A percentile compares a stretch with the other conserved stretches of the same genome.
These are phyloP conservation scores for Fraxinus velutina DNA, from an alignment of 305 asterid species.

Conservation along the genomic window DNA sequence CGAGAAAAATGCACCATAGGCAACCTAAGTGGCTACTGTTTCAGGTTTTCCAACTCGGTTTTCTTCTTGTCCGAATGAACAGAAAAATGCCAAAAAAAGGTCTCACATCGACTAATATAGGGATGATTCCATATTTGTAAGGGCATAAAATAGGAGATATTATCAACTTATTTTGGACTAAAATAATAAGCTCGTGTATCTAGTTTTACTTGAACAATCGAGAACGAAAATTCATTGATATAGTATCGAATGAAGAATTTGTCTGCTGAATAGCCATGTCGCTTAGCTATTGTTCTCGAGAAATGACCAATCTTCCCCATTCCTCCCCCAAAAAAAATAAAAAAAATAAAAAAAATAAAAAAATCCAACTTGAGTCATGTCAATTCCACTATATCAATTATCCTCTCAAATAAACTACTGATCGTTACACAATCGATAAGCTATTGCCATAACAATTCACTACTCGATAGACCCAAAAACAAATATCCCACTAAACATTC, in stretches of 20 bases:
- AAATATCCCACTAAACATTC: background rate
- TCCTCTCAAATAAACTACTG: background rate
- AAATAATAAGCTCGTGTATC: background rate
- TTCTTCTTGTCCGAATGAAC: too few relatives aligned
- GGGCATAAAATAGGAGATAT: background rate
- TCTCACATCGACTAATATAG: too few relatives aligned
- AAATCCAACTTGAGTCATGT: background rate
- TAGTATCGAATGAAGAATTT: background rate
- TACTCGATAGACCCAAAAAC: background rate
- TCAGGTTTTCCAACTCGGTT: too few relatives aligned
- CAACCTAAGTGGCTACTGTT: too few relatives aligned
- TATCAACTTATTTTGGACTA: background rate
- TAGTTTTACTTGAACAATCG: background rate
- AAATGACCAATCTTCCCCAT: background rate
- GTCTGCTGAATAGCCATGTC: too few relatives aligned
- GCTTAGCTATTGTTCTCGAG: background rate
- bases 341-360: too few relatives aligned
- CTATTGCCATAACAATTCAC: background rate
- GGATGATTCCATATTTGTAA: too few relatives aligned
- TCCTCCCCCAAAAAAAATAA: too few relatives aligned
- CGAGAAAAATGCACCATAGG: too few relatives aligned
- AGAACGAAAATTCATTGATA: background rate
- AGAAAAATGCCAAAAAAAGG: too few relatives aligned
- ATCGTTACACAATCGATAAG: background rate
- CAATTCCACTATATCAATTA: background rate